Base-by-base conservation (phyloP, 2,329 filamentous ascomycete genomes). In the Exophiala xenobiotica region DNA sequence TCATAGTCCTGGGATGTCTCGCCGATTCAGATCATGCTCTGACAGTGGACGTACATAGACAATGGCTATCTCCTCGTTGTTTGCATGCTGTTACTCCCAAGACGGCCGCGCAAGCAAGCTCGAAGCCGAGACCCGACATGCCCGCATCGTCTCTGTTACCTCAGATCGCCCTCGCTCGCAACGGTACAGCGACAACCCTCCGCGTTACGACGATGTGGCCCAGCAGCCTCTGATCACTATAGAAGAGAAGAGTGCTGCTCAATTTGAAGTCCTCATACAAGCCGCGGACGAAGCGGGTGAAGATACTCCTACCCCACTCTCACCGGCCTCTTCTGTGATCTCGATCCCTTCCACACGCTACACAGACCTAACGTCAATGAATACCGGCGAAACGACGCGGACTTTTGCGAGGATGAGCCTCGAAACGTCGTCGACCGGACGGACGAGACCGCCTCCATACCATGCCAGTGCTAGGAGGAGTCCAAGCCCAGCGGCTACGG, bases 321-420 rank as follows among this genome's bases (percentile, higher is more conserved):
- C 58, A n/a, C 56, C 58, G 22, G 27, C 40, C 11, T 58, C 58
- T 23, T 61, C 58, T 1, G 38, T 61, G 7, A 29, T 57, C 31
- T 61, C 58, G 12, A 54, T 61, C 18, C 56, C 58, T 6, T 59
- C 56, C 6, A 59, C 58, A 16, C 54, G 58, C 22, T 24, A 59
- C 46, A 61, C 56, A 9, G 56, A 54, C 22, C 33, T 61, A 12
- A 61, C 58, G 6, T 23, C 56, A 3, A 41, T 51, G 35, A 49
- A 48, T 9, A 61, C 58, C 20, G 58, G 58, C 6, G 56, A 48
- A 7, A 61, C 56, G 6, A 37, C 38, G 6, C 20, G 26, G 8
- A 27, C 33, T n/a, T 31, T 37, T 27, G 14, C 44, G 20, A 48
- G 55, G 42, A 26, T 26, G 20, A 55, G 51, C 31, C 26, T 55